Percentiles rank a stretch among this genome's conserved stretches.
Conservation (phyloP, 2,329 filamentous ascomycete genomes). For the Aspergillus fructus region DNA sequence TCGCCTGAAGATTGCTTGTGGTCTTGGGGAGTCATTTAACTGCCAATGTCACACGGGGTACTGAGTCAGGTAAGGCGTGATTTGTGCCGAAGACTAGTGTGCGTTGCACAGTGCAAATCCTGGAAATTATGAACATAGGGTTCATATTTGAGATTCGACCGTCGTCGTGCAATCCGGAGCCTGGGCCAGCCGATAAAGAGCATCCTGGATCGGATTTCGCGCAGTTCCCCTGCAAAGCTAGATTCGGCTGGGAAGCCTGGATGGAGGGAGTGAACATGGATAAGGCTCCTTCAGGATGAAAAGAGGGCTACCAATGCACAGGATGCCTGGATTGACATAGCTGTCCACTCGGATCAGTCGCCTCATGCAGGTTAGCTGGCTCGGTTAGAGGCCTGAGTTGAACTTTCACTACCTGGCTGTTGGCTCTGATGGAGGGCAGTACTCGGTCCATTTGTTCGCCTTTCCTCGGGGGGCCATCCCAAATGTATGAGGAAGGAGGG, state of each 20-base stretch:
- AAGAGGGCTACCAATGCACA: not conserved
- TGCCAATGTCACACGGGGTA: too few species aligned
- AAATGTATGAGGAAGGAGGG: not conserved
- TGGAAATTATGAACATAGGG: too few species aligned
- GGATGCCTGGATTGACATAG: not conserved
- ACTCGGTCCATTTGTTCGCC: not conserved
- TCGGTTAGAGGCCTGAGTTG: not conserved
- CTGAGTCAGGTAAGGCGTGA: too few species aligned
- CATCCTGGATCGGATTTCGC: too few species aligned
- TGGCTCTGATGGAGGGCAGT: not conserved
- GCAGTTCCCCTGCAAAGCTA: too few species aligned
- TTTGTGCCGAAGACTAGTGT: too few species aligned
- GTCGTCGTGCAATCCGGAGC: too few species aligned
- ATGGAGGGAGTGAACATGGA: conserved; percentile 10
- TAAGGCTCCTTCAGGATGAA: not conserved
- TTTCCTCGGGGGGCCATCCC: not conserved
- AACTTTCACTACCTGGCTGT: not conserved
- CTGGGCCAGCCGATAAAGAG: too few species aligned
- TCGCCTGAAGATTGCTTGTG: too few species aligned
- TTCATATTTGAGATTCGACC: too few species aligned
- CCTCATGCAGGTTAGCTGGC: conserved; percentile 2
- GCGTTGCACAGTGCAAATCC: too few species aligned
- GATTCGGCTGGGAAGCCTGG: not conserved
- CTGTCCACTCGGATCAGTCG: conserved; percentile 9
- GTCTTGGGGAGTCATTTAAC: too few species aligned